Conservation (phyloP, 257 asterid species). For the Capsicum rhomboideum region DNA sequence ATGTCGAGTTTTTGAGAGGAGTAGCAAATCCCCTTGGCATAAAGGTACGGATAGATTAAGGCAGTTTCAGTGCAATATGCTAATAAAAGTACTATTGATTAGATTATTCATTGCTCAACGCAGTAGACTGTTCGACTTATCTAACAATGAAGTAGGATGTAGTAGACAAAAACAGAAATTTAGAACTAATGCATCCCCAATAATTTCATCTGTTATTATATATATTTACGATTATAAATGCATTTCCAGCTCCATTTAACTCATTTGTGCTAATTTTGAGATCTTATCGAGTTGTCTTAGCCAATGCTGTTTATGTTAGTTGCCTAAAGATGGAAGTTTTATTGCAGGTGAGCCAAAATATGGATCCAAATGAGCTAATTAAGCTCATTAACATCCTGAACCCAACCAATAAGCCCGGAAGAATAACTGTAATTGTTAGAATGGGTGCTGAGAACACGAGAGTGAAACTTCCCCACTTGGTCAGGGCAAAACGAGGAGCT, state of each 20-base stretch:
- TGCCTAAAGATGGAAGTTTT: not conserved
- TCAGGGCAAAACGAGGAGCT: slow-evolving; percentile 69
- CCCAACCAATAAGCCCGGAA: slow-evolving; percentile 62
- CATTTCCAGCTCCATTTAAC: not conserved
- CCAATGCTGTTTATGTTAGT: not conserved
- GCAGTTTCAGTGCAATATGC: not conserved
- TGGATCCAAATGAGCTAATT: slow-evolving; percentile 76
- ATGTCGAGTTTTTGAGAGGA: slow-evolving; percentile 72
- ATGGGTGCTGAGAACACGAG: slow-evolving; percentile 92
- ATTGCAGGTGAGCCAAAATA: slow-evolving; percentile 79
- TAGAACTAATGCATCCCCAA: not conserved
- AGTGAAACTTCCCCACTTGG: slow-evolving; percentile 69
- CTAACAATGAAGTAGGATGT: not conserved
- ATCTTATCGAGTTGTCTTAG: not conserved
- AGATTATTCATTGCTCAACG: not conserved
- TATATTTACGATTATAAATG: not conserved
- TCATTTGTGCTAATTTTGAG: not conserved
- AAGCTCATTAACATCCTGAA: slow-evolving; percentile 63
- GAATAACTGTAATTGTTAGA: slow-evolving; percentile 65
- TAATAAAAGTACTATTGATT: not conserved
- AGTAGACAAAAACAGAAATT: not conserved
- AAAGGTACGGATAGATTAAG: slow-evolving; percentile 36
- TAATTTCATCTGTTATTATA: not conserved
- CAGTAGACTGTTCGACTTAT: not conserved
- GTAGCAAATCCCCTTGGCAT: slow-evolving; percentile 71